These are phyloP conservation scores for Paecilomyces dactylethromorphus DNA, from an alignment of 2,329 filamentous ascomycete species.

Conservation along the genomic window DNA sequence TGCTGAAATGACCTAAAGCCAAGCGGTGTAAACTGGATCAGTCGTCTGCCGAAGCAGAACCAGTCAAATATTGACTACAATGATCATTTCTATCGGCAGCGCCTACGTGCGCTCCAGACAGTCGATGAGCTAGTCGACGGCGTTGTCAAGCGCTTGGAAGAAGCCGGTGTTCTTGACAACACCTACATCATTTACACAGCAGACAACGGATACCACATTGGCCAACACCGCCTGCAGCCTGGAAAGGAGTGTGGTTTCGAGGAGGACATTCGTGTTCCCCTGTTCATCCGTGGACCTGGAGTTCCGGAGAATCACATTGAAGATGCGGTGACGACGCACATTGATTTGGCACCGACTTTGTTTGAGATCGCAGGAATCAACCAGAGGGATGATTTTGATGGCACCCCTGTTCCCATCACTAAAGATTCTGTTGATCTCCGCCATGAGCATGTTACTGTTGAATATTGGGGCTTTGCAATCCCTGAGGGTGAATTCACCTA, in stretches of 20 bases:
- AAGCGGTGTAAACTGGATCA: constrained; percentile 43
- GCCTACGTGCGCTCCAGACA: constrained; percentile 45
- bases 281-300: constrained; percentile 55
- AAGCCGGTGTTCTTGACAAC: constrained; percentile 40
- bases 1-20: constrained; percentile 15
- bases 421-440: constrained; percentile 17
- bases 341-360: constrained; percentile 58
- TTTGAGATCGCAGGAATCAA: constrained; percentile 38
- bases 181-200: constrained; percentile 58
- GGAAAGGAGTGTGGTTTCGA: constrained; percentile 55
- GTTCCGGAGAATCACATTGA: constrained; percentile 37
- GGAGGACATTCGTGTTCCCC: constrained; percentile 54
- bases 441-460: constrained; percentile 53
- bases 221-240: constrained; percentile 52
- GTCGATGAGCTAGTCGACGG: constrained; percentile 51
- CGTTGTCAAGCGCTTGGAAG: constrained; percentile 36
- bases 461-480: constrained; percentile 46
- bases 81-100: constrained; percentile 46
- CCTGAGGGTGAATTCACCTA: constrained; percentile 23
- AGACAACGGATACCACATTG: constrained; percentile 56
- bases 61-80: constrained; percentile 44
- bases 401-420: constrained; percentile 44
- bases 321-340: constrained; percentile 53
- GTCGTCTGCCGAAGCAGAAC: constrained; percentile 38
- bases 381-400: constrained; percentile 50